Conservation (phyloP, 2,329 filamentous ascomycete genomes). For the Gaeumannomyces sp. region DNA sequence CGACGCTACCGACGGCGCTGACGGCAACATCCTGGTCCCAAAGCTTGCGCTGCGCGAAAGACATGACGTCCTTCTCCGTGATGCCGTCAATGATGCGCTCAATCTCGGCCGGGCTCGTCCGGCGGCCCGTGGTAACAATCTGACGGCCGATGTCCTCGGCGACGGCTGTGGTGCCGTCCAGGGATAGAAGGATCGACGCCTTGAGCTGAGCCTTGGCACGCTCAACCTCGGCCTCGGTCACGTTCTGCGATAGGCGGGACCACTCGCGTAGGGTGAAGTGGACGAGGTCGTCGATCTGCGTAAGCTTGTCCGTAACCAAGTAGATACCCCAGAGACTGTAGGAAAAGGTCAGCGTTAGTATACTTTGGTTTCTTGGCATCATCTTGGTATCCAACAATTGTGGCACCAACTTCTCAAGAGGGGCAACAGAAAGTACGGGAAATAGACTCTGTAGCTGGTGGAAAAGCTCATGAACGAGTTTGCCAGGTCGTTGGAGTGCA, state of each 20-base stretch:
- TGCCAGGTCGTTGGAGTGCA: constrained; percentile 90
- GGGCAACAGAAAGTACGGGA: constrained; percentile 1
- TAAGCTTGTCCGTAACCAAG: constrained; percentile 85
- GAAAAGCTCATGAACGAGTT: constrained; percentile 99
- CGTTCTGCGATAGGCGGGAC: constrained; percentile 87
- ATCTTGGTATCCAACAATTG: not conserved
- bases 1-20: constrained; percentile 86
- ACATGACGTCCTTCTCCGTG: constrained; percentile 94
- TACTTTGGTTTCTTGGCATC: not conserved
- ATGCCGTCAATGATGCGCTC: constrained; percentile 86
- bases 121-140: constrained; percentile 93
- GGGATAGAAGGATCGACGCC: constrained; percentile 92
- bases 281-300: constrained; percentile 85
- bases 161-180: constrained; percentile 94
- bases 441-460: constrained; percentile 79
- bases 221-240: constrained; percentile 86
- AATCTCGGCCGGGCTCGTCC: constrained; percentile 87
- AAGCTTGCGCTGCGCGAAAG: constrained; percentile 87
- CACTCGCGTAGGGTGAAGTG: constrained; percentile 99
- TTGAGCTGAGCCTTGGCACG: constrained; percentile 99
- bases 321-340: constrained; percentile 98
- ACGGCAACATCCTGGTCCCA: constrained; percentile 98
- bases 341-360: constrained; percentile 16
- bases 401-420: not conserved
- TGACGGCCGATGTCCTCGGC: constrained; percentile 98